Conservation (phyloP, 495 filamentous ascomycete species). For the Talaromyces liani region DNA sequence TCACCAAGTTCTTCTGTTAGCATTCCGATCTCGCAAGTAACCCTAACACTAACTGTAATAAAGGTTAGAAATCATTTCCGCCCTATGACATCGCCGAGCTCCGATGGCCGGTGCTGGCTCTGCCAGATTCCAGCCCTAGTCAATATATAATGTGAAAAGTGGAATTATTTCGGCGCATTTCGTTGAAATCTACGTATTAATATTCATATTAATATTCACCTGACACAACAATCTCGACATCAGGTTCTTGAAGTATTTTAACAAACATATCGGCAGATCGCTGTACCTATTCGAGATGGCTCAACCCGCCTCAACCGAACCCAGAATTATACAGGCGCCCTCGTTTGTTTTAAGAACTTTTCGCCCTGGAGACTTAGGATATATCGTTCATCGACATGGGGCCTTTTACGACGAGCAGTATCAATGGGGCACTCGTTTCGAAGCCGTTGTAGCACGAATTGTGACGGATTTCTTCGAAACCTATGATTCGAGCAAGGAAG, state of each 20-base stretch:
- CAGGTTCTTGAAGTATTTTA: neutral
- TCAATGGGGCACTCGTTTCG: slow-evolving; percentile 18
- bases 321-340: neutral
- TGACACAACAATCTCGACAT: neutral
- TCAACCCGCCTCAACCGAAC: neutral
- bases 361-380: slow-evolving; percentile 21
- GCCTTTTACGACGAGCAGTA: slow-evolving; percentile 20
- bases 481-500: slow-evolving; percentile 16
- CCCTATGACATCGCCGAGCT: neutral
- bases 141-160: neutral
- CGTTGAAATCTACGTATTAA: neutral
- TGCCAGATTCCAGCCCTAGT: neutral
- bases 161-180: neutral
- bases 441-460: slow-evolving; percentile 18
- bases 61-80: neutral
- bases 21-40: neutral
- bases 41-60: too few species aligned
- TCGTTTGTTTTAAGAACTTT: slow-evolving; percentile 11
- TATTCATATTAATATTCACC: neutral
- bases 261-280: neutral
- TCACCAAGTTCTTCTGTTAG: too few species aligned
- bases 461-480: slow-evolving; percentile 20
- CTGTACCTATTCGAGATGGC: neutral
- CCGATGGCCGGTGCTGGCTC: neutral
- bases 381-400: slow-evolving; percentile 21